phyloP scores from a whole-genome alignment of 176 grass and related monocot genomes.

The Cocos nucifera region DNA sequence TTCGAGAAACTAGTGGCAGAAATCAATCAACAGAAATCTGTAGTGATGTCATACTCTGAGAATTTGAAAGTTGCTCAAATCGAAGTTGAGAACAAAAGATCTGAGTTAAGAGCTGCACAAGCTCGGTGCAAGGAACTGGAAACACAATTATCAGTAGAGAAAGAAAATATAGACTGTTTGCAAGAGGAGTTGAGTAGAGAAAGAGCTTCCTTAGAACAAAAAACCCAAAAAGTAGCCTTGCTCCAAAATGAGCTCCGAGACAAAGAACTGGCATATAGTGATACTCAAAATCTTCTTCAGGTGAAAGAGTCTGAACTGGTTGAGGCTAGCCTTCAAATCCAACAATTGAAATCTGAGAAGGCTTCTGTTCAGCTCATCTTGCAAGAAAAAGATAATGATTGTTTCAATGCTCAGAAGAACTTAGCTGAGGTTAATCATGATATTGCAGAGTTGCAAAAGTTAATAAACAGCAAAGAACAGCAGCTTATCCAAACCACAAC shows the following conservation, averaged over 20 bases:
- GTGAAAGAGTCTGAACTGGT: slow-evolving; percentile 58
- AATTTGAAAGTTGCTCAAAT: slow-evolving; percentile 54
- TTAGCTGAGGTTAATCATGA: slow-evolving; percentile 37
- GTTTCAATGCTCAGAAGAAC: slow-evolving; percentile 34
- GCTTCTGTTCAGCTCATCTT: slow-evolving; percentile 39
- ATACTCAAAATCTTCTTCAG: slow-evolving; percentile 50
- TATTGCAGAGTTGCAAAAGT: slow-evolving; percentile 31
- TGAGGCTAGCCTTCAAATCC: slow-evolving; percentile 59
- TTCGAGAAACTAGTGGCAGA: slow-evolving; percentile 45
- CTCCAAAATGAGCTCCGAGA: slow-evolving; percentile 53
- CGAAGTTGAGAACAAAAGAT: slow-evolving; percentile 38
- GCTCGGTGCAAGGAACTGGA: slow-evolving; percentile 43
- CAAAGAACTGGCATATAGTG: slow-evolving; percentile 42
- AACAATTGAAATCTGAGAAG: slow-evolving; percentile 64
- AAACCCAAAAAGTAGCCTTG: slow-evolving; percentile 42
- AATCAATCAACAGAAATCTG: slow-evolving; percentile 37
- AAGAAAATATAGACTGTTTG: slow-evolving; percentile 37
- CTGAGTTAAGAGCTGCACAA: slow-evolving; percentile 36
- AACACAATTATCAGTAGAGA: slow-evolving; percentile 38
- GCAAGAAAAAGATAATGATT: slow-evolving; percentile 60
- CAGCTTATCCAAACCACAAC: slow-evolving; percentile 38
- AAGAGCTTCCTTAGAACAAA: slow-evolving; percentile 50
- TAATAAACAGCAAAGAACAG: slow-evolving; percentile 45
- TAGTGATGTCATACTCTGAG: slow-evolving; percentile 51
- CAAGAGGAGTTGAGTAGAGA: slow-evolving; percentile 53